Evolutionary conservation across 2,329 filamentous ascomycete species (phyloP).

Genomic region (Teratosphaeriaceae sp.): DNA sequence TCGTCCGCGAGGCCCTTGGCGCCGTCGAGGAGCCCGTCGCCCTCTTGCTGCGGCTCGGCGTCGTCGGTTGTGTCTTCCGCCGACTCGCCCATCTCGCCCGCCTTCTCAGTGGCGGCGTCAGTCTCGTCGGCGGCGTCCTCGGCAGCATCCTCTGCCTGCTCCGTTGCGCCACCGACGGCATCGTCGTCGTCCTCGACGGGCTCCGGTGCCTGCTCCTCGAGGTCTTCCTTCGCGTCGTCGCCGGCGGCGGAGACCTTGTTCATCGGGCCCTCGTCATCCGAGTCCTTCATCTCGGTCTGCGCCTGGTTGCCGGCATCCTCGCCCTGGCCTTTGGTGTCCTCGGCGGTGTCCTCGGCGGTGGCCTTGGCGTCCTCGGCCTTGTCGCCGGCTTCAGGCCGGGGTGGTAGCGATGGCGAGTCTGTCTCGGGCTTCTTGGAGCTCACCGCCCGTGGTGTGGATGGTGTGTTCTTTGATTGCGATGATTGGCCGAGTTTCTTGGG

Average conservation of each 20-base stretch:
- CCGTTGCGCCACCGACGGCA: slow-evolving; percentile 32
- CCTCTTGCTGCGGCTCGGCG: slow-evolving; percentile 20
- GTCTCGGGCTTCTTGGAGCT: slow-evolving; percentile 29
- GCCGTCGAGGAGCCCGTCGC: slow-evolving; percentile 30
- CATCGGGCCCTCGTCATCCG: slow-evolving; percentile 31
- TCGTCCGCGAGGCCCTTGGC: slow-evolving; percentile 42
- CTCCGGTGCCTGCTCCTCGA: slow-evolving; percentile 41
- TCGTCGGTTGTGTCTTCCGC: slow-evolving; percentile 1
- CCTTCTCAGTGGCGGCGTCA: slow-evolving; percentile 17
- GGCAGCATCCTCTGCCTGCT: slow-evolving; percentile 38
- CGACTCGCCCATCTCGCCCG: slow-evolving; percentile 4
- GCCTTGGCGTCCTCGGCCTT: slow-evolving; percentile 23
- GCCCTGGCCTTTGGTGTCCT: slow-evolving; percentile 27
- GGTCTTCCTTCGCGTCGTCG: slow-evolving; percentile 37
- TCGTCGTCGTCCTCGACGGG: slow-evolving; percentile 35
- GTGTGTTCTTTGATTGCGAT: slow-evolving; percentile 20
- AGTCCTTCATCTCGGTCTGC: slow-evolving; percentile 31
- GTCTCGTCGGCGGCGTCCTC: slow-evolving; percentile 32
- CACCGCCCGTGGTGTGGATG: slow-evolving; percentile 23
- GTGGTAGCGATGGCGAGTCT: slow-evolving; percentile 30
- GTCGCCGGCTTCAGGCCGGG: slow-evolving; percentile 26
- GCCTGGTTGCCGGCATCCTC: slow-evolving; percentile 28
- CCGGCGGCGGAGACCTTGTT: slow-evolving; percentile 44
- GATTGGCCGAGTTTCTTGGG: slow-evolving; percentile 37
- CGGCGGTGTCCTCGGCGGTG: slow-evolving; percentile 14